Evolutionary conservation across 768 basidiomycete species (phyloP), one percentile per base, ranked within the genome.

Genomic region (Coprinopsis marcescibilis): DNA sequence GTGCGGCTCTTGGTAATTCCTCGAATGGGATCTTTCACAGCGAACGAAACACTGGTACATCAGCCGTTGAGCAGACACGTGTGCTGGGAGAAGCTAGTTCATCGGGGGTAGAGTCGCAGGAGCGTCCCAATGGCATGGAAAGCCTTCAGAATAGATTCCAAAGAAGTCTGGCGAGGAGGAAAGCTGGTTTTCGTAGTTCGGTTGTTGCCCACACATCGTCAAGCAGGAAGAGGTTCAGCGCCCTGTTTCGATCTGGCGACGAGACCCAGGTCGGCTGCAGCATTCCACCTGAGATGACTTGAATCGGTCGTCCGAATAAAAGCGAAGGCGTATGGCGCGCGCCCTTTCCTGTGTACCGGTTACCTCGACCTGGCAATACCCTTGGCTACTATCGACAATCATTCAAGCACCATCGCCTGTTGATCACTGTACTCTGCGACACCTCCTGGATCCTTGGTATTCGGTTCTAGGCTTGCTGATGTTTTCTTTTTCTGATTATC

Each of bases 11-110:
- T 19, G 24, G 7, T 17, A 37, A 10, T 37, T 11, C 11, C 35
- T 27, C 5, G 27, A 30, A 43, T 30, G 24, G 26, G 6, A 20
- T 7, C 30, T 27, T n/a, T 43, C 26, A 43, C 41, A 26, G 41
- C 4, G 41, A 30, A 43, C 41, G 41, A 43, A 30, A 43, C 30
- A 43, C 41, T 43, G 41, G 41, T 43, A 43, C 41, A 43, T 43
- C 41, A 43, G 30, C 41, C 41, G 26, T 29, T 7, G 41, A 30
- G 26, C 24, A 8, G 26, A 19, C 41, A 30, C 41, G 41, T 43
- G 41, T 17, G 19, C 19, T 36, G 10, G 35, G 12, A 36, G 35
- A 11, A 36, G 35, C 29, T 8, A 32, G n/a, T 32, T 8, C 8
- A 8, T 32, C 29, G n/a, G 29, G n/a, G n/a, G 35, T n/a, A 19